These are phyloP conservation scores for Pichia californica DNA, from an alignment of 805 yeast species.

Conservation along the genomic window DNA sequence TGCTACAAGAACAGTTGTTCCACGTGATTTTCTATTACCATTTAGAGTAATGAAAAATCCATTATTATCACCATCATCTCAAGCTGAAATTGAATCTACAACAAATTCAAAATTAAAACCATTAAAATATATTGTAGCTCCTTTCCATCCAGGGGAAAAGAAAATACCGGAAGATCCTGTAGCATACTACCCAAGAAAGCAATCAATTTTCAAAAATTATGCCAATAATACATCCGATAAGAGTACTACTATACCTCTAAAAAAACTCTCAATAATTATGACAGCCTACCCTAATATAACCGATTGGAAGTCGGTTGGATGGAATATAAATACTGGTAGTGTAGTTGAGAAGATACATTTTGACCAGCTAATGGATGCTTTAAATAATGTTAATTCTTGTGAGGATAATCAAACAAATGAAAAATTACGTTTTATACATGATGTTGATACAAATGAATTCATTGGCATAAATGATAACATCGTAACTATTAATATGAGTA, in stretches of 20 bases:
- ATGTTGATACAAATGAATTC: neutral
- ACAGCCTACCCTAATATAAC: conserved; percentile 3
- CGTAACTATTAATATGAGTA: neutral
- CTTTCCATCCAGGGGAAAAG: conserved; percentile 5
- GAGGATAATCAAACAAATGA: too few relatives aligned
- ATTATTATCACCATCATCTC: neutral
- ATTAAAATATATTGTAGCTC: conserved; percentile 3
- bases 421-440: too few relatives aligned
- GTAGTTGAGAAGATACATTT: conserved; percentile 1
- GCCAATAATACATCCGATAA: neutral
- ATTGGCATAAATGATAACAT: neutral
- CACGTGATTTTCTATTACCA: conserved; percentile 33
- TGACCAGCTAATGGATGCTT: neutral
- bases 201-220: neutral
- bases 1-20: conserved; percentile 30
- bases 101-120: neutral
- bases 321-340: conserved; percentile 3
- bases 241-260: neutral
- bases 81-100: neutral
- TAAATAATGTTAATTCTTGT: too few relatives aligned
- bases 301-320: conserved; percentile 1
- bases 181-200: conserved; percentile 3
- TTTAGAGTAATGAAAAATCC: conserved; percentile 20
- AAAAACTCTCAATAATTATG: neutral
- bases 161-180: conserved; percentile 7